phyloP scores from a whole-genome alignment of 352 stramenopile genomes.

The Pythium myriotylum region DNA sequence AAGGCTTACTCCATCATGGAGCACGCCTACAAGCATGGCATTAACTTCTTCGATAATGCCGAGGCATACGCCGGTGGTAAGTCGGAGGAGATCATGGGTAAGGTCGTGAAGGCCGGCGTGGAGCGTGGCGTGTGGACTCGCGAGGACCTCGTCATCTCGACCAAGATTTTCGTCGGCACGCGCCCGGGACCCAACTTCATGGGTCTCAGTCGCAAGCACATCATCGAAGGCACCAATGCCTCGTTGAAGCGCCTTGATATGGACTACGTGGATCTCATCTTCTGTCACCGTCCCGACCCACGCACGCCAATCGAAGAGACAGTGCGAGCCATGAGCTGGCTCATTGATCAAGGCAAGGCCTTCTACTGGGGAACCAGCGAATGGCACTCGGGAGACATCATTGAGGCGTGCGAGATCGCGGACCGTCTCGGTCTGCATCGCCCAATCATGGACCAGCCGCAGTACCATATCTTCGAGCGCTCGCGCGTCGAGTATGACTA shows the following conservation, averaged over 20 bases:
- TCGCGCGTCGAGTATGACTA: slow-evolving; percentile 75
- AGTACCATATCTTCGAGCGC: slow-evolving; percentile 79
- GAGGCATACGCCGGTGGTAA: slow-evolving; percentile 54
- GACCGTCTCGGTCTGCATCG: slow-evolving; percentile 43
- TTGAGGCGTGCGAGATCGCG: slow-evolving; percentile 57
- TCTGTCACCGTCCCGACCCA: slow-evolving; percentile 68
- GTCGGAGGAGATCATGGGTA: slow-evolving; percentile 57
- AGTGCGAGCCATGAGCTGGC: slow-evolving; percentile 70
- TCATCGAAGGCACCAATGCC: slow-evolving; percentile 63
- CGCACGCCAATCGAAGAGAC: slow-evolving; percentile 71
- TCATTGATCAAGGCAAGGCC: slow-evolving; percentile 64
- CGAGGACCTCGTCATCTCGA: slow-evolving; percentile 68
- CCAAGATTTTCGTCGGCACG: slow-evolving; percentile 68
- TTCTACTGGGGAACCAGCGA: slow-evolving; percentile 81
- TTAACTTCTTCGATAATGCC: slow-evolving; percentile 77
- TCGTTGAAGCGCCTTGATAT: slow-evolving; percentile 58
- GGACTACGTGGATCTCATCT: slow-evolving; percentile 71
- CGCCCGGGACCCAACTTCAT: slow-evolving; percentile 39
- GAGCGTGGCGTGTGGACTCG: slow-evolving; percentile 45
- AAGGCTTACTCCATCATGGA: slow-evolving; percentile 66
- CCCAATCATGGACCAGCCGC: slow-evolving; percentile 57
- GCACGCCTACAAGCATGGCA: slow-evolving; percentile 58
- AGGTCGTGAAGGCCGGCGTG: slow-evolving; percentile 54
- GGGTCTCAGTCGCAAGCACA: slow-evolving; percentile 54
- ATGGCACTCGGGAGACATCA: slow-evolving; percentile 72